Evolutionary conservation across 2,329 filamentous ascomycete species (phyloP).

Genomic region (Trichocomaceae sp.): DNA sequence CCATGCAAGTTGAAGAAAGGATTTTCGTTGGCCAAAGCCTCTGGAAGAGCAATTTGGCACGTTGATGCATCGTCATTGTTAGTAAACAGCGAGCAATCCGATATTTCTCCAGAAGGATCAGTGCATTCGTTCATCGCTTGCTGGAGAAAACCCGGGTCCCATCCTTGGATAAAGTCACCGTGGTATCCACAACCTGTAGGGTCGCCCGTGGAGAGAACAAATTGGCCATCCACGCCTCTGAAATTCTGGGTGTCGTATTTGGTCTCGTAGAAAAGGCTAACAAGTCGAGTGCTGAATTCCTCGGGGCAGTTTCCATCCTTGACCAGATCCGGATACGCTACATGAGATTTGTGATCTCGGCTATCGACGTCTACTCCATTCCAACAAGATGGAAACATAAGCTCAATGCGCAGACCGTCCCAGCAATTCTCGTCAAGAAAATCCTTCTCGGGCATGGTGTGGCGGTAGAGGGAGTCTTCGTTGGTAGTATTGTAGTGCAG

Average conservation of each 20-base stretch:
- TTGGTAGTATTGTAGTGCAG: constrained; percentile 64
- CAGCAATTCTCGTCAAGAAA: constrained; percentile 74
- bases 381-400: constrained; percentile 89
- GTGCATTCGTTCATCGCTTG: constrained; percentile 69
- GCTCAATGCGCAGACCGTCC: constrained; percentile 74
- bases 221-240: constrained; percentile 56
- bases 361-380: constrained; percentile 60
- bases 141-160: constrained; percentile 64
- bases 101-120: constrained; percentile 59
- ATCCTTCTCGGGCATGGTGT: constrained; percentile 70
- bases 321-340: constrained; percentile 71
- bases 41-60: constrained; percentile 59
- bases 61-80: constrained; percentile 45
- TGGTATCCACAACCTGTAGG: constrained; percentile 67
- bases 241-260: constrained; percentile 72
- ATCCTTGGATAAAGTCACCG: constrained; percentile 74
- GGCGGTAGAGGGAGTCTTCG: constrained; percentile 72
- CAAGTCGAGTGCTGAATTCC: constrained; percentile 60
- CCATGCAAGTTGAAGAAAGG: constrained; percentile 48
- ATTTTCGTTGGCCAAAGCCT: constrained; percentile 53
- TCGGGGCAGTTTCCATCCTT: constrained; percentile 70
- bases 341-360: constrained; percentile 54
- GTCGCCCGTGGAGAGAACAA: constrained; percentile 73
- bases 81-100: constrained; percentile 69
- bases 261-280: constrained; percentile 75